These are phyloP conservation scores for Camellia oleifera DNA, from an alignment of 179 eudicot genomes.

Conservation along the genomic window DNA sequence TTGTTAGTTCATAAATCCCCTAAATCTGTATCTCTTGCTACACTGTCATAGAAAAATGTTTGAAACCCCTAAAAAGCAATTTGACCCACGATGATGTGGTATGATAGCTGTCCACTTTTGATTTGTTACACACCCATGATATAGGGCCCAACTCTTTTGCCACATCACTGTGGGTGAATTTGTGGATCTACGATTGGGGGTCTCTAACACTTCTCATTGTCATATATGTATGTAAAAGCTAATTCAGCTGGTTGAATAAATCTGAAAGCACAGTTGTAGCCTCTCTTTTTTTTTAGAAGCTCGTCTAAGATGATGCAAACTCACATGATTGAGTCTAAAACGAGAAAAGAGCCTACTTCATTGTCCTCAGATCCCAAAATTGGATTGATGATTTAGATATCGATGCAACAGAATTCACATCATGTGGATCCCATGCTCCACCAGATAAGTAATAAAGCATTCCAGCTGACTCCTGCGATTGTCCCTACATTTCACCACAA, in stretches of 20 bases:
- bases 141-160: too few species aligned
- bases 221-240: conserved; percentile 2
- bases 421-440: conserved; percentile 99
- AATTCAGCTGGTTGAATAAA: neutral
- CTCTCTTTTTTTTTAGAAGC: conserved; percentile 4
- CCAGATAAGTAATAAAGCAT: conserved; percentile 85
- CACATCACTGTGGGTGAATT: too few species aligned
- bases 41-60: too few species aligned
- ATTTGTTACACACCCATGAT: too few species aligned
- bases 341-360: conserved; percentile 64
- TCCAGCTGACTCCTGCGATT: conserved; percentile 92
- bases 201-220: too few species aligned
- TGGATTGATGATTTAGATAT: conserved; percentile 87
- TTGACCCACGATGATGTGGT: too few species aligned
- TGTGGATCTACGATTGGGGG: too few species aligned
- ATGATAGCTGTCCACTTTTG: too few species aligned
- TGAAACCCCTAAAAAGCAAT: neutral
- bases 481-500: conserved; percentile 65
- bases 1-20: neutral
- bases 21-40: neutral
- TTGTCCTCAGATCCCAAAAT: conserved; percentile 87
- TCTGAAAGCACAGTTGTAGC: neutral
- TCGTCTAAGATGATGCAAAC: neutral
- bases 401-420: conserved; percentile 67
- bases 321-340: neutral